Base-by-base conservation (phyloP, 495 filamentous ascomycete species). In the Talaromyces wortmannii region DNA sequence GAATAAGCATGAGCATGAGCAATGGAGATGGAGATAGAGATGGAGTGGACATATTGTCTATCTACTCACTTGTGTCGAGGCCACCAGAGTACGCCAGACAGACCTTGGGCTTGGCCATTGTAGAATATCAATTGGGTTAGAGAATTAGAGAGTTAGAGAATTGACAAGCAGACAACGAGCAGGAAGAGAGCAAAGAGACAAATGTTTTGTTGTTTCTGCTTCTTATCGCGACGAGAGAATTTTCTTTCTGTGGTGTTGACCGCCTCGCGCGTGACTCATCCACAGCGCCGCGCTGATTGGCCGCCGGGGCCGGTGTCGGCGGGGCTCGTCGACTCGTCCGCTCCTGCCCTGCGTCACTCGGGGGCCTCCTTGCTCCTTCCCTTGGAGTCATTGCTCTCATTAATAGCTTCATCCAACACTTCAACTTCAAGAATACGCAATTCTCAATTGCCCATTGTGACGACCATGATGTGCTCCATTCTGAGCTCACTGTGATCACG, bases 21-120 rank as follows among this genome's bases (percentile, higher is more conserved):
- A 23, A 23, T 23, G n/a, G n/a, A n/a, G n/a, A n/a, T n/a, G n/a
- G n/a, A n/a, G n/a, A n/a, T n/a, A n/a, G n/a, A n/a, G n/a, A n/a
- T n/a, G n/a, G n/a, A n/a, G n/a, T n/a, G n/a, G n/a, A n/a, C n/a
- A n/a, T n/a, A n/a, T n/a, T n/a, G 23, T 23, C 23, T 23, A 66
- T n/a, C 53, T 13, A 76, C 65, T 17, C 72, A 76, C 49, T 87
- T n/a, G 52, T 53, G 11, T 53, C 52, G 18, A 53, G 52, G 31
- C 52, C 52, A 31, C 55, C 57, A 46, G 57, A 58, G 45, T 58
- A 58, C n/a, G 57, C 57, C 18, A 58, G 52, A 50, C 57, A 58
- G 52, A 58, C 57, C 47, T 50, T 49, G 30, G 55, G 55, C 42
- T 57, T 57, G 32, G 55, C 55, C 55, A 57, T 57, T 57, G 45